Conservation (phyloP, 306 rosid genomes). For the Citrullus colocynthis region DNA sequence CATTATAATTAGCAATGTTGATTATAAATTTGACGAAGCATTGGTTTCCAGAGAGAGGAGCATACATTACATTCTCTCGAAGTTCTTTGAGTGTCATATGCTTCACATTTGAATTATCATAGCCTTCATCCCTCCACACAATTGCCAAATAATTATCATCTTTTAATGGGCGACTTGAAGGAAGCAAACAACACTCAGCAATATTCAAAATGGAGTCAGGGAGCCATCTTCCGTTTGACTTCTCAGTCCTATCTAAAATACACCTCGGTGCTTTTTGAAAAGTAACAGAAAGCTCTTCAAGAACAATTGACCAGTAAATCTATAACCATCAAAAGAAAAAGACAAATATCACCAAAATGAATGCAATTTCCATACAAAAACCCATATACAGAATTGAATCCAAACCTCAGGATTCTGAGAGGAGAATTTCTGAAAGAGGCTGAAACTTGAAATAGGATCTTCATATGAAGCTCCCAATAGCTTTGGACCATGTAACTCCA, state of each 20-base stretch:
- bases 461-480: slow-evolving; percentile 49
- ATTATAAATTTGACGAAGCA: background rate
- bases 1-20: background rate
- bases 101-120: slow-evolving; percentile 37
- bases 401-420: slow-evolving; percentile 50
- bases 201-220: slow-evolving; percentile 58
- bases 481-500: slow-evolving; percentile 52
- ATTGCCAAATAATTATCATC: slow-evolving; percentile 48
- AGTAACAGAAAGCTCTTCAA: slow-evolving; percentile 54
- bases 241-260: slow-evolving; percentile 44
- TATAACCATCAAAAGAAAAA: slow-evolving; percentile 6
- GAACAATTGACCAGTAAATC: slow-evolving; percentile 68
- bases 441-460: slow-evolving; percentile 66
- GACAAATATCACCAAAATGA: background rate
- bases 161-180: slow-evolving; percentile 32
- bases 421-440: slow-evolving; percentile 44
- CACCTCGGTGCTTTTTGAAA: slow-evolving; percentile 40
- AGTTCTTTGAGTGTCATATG: slow-evolving; percentile 50
- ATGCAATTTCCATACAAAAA: background rate
- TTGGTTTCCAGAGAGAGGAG: background rate
- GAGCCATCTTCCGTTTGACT: slow-evolving; percentile 58
- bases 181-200: slow-evolving; percentile 67
- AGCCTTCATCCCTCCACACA: slow-evolving; percentile 76
- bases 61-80: slow-evolving; percentile 67
- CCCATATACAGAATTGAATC: background rate